Evolutionary conservation across 164 flowering plant genomes (phyloP).

Genomic region (Sedum album): DNA sequence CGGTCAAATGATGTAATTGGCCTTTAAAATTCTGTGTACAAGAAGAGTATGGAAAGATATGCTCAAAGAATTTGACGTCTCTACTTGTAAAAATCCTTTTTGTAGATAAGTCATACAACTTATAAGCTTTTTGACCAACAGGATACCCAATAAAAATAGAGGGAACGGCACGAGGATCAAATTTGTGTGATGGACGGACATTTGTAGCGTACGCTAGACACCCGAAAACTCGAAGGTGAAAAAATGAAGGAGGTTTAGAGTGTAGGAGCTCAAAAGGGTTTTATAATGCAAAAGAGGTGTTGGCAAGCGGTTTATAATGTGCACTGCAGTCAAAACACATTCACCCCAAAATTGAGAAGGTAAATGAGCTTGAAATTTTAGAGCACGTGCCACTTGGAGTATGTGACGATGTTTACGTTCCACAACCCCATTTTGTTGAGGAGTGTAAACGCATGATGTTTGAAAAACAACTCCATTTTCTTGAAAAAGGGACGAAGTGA

Average conservation of each 20-base stretch:
- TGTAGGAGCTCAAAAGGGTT: no score
- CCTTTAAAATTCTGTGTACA: no score
- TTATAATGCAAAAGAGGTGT: not conserved
- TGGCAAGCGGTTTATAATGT: slow-evolving; percentile 7
- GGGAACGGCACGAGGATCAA: not conserved
- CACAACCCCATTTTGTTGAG: slow-evolving; percentile 8
- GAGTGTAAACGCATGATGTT: not conserved
- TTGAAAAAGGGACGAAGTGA: no score
- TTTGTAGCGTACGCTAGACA: not conserved
- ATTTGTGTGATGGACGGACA: not conserved
- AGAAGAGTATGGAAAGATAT: not conserved
- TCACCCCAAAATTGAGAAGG: slow-evolving; percentile 11
- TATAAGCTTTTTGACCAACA: not conserved
- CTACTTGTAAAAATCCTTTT: not conserved
- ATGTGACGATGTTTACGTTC: slow-evolving; percentile 12
- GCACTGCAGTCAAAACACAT: not conserved
- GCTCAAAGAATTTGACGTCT: not conserved
- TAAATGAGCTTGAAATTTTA: slow-evolving; percentile 5
- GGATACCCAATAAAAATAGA: not conserved
- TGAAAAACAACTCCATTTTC: not conserved
- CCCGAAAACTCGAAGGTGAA: not conserved
- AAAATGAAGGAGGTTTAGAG: not conserved
- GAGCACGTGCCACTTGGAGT: slow-evolving; percentile 7
- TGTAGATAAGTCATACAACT: not conserved
- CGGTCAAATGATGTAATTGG: no score